Conservation (phyloP, 306 rosid species). For the Myrica gale region DNA sequence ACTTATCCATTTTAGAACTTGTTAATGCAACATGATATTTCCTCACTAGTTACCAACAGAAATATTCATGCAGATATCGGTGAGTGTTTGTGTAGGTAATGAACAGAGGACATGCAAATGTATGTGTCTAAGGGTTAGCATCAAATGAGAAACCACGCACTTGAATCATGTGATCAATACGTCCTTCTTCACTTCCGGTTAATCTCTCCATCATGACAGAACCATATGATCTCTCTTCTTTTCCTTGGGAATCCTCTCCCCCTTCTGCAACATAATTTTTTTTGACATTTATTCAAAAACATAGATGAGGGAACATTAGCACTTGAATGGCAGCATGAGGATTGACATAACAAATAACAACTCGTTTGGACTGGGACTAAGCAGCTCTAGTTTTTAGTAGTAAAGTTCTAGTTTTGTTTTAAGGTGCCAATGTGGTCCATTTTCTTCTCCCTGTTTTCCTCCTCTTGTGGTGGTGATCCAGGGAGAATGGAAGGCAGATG, state of each 20-base stretch:
- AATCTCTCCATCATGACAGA: constrained; percentile 76
- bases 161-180: constrained; percentile 94
- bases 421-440: not conserved
- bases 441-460: not conserved
- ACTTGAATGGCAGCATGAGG: not conserved
- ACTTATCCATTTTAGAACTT: not conserved
- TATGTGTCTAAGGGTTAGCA: constrained; percentile 21
- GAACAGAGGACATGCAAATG: not conserved
- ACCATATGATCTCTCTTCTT: constrained; percentile 74
- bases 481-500: not conserved
- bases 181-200: constrained; percentile 74
- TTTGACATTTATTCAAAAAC: not conserved
- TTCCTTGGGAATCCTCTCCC: constrained; percentile 51
- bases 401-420: not conserved
- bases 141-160: constrained; percentile 38
- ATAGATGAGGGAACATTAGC: not conserved
- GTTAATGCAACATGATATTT: not conserved
- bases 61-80: constrained; percentile 1
- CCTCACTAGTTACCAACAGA: not conserved
- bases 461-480: not conserved
- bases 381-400: not conserved
- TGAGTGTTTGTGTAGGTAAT: not conserved
- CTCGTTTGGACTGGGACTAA: not conserved
- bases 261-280: constrained; percentile 38
- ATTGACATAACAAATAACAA: not conserved